Base-by-base conservation (phyloP, 805 yeast genomes). In the Candida yuanshanica region DNA sequence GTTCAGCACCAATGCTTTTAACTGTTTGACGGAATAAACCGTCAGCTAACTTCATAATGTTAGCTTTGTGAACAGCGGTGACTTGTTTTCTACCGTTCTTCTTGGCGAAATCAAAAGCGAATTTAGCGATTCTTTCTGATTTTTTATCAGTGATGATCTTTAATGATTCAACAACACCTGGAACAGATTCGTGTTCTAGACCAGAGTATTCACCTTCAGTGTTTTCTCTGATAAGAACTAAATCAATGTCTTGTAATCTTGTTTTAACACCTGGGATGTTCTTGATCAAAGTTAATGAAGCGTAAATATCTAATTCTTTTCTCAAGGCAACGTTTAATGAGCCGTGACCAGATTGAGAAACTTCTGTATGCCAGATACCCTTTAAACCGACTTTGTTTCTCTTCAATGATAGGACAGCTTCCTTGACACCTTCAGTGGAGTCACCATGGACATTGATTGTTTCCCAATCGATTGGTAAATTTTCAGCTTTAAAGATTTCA, bases 181-280 rank as follows among this genome's bases (percentile, higher is more conserved):
- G 95, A 58, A 87, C 93, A 36, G 96, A 86, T 68, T 84, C 93
- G 72, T 93, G 98, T 76, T 91, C 99, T 59, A 93, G 76, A 59
- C 98, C 98, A 39, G 98, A 91, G 75, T 88, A 91, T 71, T 91
- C 98, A 72, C 96, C 97, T 73, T 91, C 98, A 54, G 97, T 91
- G 77, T 93, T 93, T 71, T 93, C 99, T 77, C 99, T 88, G 63
- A 93, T 95, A 52, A 93, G 75, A 32, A 90, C 96, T 62, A 91
- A 77, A 70, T 90, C 96, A 51, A 91, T 86, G 53, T 85, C 89
- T 48, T 83, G 76, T 62, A 89, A 77, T 67, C 90, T 87, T 46
- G 95, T 82, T 66, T 87, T 77, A 50, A 90, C 95, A 66, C 98
- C 98, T 47, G 95, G 93, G 48, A 93, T 78, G 68, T 86, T 84